Evolutionary conservation across 176 grass and related monocot genomes (phyloP).

Genomic region (Themeda triandra): DNA sequence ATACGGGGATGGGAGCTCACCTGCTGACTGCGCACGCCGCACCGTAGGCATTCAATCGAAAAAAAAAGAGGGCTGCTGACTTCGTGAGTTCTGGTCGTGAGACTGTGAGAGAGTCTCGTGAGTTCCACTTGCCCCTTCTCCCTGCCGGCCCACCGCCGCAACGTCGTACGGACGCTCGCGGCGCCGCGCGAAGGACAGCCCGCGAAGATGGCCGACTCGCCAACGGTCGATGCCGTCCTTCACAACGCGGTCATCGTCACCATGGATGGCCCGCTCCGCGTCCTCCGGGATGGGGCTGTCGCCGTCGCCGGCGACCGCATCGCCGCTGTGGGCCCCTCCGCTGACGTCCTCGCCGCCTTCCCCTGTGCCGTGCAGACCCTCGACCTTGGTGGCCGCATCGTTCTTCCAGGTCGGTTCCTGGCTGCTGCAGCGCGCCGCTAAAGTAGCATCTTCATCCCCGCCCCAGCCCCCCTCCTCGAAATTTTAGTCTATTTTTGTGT

Average conservation of each 20-base stretch:
- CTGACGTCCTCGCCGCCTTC: conserved; percentile 51
- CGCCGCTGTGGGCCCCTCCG: conserved; percentile 50
- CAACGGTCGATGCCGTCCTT: conserved; percentile 25
- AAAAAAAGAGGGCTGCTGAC: no score
- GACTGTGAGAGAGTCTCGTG: no score
- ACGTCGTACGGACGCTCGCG: neutral
- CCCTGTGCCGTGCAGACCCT: conserved; percentile 31
- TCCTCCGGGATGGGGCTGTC: conserved; percentile 58
- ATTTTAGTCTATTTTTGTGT: neutral
- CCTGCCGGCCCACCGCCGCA: neutral
- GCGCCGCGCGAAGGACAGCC: neutral
- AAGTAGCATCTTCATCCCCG: neutral
- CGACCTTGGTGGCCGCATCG: conserved; percentile 62
- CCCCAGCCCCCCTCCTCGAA: neutral
- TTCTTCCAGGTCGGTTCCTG: conserved; percentile 60
- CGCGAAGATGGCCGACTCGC: neutral
- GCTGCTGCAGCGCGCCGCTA: neutral
- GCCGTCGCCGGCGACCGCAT: conserved; percentile 57
- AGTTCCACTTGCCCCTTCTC: no score
- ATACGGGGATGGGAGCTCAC: no score
- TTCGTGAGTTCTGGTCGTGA: no score
- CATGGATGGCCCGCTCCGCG: conserved; percentile 55
- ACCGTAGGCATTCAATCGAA: no score
- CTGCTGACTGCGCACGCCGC: no score
- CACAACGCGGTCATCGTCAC: conserved; percentile 63